Base-by-base conservation (phyloP, 192 early-diverging fungal species). In the Mortierella hygrophila region DNA sequence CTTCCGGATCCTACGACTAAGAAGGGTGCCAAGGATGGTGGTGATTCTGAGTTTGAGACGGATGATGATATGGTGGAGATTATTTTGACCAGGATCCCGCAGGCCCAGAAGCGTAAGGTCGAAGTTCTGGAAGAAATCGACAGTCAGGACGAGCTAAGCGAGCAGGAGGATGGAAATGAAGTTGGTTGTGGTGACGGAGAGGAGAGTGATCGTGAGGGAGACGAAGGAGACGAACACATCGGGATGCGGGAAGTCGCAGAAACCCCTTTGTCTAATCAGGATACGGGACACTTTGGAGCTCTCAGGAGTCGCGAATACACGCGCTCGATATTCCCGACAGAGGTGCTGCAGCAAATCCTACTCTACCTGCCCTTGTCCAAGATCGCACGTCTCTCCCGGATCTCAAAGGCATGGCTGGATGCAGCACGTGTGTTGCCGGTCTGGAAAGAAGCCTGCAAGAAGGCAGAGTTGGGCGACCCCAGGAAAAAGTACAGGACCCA, bases 261-360 rank as follows among this genome's bases (percentile, higher is more conserved):
- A 29, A 0, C 60, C 13, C 4, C 60, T 26, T 32, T 11, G 26
- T 29, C 29, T 29, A 15, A 26, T 29, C 29, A 3, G 60, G 60
- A 65, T 65, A 26, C 11, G 11, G 60, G 60, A 65, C 29, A 15
- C 9, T 32, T 29, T 32, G 60, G 11, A 32, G 60, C 26, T 15
- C 3, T 65, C 60, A 32, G 11, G 10, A 0, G n/a, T 32, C 11
- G 11, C 3, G 23, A 65, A 32, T 32, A 26, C 29, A 29, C 72
- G 7, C 74, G 76, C 35, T 26, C 35, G 8, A 8, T 83, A 6
- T 70, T 83, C 38, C 82, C 82, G 2, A 78, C 72, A n/a, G 82
- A 83, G n/a, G 11, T 83, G 8, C 70, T 76, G 82, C 72, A 78
- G 23, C 55, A 70, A 52, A 69, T 83, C 26, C 63, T 83, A 8